phyloP scores from a whole-genome alignment of 1,284 basidiomycete genomes.

The Mrakiaceae sp. region DNA sequence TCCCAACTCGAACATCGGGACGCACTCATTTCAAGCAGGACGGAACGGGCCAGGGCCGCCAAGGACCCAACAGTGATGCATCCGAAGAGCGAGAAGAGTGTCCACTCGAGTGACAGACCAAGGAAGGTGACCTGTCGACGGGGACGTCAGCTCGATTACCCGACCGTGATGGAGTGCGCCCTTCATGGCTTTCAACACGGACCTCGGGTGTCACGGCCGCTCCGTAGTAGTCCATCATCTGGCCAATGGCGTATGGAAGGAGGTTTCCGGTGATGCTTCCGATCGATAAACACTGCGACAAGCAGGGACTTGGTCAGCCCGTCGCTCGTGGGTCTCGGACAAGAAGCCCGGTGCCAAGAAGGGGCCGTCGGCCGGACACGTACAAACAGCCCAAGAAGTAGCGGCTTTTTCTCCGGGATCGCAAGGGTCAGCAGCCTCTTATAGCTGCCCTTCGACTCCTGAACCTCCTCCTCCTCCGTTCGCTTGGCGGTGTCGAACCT shows the following conservation, averaged over 20 bases:
- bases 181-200: neutral
- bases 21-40: constrained; percentile 50
- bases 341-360: no score
- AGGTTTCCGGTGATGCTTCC: constrained; percentile 64
- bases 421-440: constrained; percentile 1
- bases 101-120: constrained; percentile 64
- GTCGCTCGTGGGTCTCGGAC: no score
- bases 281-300: constrained; percentile 26
- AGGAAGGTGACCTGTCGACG: constrained; percentile 55
- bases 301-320: no score
- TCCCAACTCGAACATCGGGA: neutral
- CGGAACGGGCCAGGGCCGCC: constrained; percentile 48
- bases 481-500: neutral
- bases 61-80: constrained; percentile 62
- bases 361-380: neutral
- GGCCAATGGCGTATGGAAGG: constrained; percentile 78
- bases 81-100: constrained; percentile 58
- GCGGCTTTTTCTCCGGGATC: constrained; percentile 8
- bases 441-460: constrained; percentile 8
- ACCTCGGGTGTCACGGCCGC: neutral
- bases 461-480: neutral
- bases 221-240: constrained; percentile 79
- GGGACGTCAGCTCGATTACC: neutral
- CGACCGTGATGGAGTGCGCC: neutral
- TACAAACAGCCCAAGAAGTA: constrained; percentile 2